Percentiles rank a stretch among this genome's conserved stretches.
These are phyloP conservation scores for Penicillium malachiteum DNA, from an alignment of 495 filamentous ascomycete species.

Conservation along the genomic window DNA sequence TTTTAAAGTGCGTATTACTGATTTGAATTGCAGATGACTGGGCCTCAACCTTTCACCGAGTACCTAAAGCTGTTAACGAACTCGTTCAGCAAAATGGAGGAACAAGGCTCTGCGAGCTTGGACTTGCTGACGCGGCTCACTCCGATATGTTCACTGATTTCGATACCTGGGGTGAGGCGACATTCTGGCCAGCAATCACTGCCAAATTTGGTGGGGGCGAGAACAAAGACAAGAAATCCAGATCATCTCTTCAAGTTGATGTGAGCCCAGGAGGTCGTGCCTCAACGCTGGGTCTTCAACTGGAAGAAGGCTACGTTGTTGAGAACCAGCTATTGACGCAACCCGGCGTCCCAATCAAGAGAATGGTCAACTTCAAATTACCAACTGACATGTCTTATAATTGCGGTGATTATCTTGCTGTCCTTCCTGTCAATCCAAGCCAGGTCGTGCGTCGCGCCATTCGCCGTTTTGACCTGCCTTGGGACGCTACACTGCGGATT, in stretches of 20 bases:
- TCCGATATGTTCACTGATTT: slow-evolving; percentile 70
- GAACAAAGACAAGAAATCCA: slow-evolving; percentile 24
- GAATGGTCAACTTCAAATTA: slow-evolving; percentile 63
- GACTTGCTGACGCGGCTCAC: slow-evolving; percentile 59
- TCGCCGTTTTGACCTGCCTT: slow-evolving; percentile 55
- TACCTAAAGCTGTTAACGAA: slow-evolving; percentile 64
- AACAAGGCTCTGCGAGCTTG: slow-evolving; percentile 52
- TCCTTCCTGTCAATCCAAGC: slow-evolving; percentile 67
- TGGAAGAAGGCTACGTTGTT: slow-evolving; percentile 60
- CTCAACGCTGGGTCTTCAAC: slow-evolving; percentile 63
- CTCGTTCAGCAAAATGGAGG: slow-evolving; percentile 52
- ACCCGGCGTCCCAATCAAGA: slow-evolving; percentile 56
- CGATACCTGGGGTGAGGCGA: slow-evolving; percentile 65
- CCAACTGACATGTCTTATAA: slow-evolving; percentile 65
- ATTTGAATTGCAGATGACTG: slow-evolving; percentile 48
- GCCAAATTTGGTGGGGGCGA: slow-evolving; percentile 42
- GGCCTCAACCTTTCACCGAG: slow-evolving; percentile 67
- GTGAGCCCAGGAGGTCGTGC: slow-evolving; percentile 57
- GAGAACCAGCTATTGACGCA: slow-evolving; percentile 55
- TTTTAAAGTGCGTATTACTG: slow-evolving; percentile 15
- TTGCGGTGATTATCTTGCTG: slow-evolving; percentile 73
- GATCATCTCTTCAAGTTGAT: slow-evolving; percentile 49
- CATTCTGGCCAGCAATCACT: slow-evolving; percentile 63
- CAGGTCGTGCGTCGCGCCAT: slow-evolving; percentile 56
- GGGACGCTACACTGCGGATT: slow-evolving; percentile 56